Conservation (phyloP, 2,329 filamentous ascomycete genomes). For the Stemphylium lycopersici region DNA sequence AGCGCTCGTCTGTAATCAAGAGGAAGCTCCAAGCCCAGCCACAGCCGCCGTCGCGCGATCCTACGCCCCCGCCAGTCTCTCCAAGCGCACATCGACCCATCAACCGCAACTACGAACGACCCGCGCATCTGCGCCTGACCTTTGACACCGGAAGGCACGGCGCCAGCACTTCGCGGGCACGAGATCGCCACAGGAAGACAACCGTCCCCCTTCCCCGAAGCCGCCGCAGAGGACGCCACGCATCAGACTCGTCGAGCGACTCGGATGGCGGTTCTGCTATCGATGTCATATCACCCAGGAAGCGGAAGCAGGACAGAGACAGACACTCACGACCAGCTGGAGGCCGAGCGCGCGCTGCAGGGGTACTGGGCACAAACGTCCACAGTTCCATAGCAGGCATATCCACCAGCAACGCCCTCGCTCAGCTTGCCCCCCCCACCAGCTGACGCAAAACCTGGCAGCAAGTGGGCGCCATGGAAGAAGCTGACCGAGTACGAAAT, state of each 20-base stretch:
- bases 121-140: conserved; percentile 39
- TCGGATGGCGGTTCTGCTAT: conserved; percentile 27
- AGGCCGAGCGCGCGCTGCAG: conserved; percentile 45
- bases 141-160: conserved; percentile 33
- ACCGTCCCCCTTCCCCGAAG: conserved; percentile 21
- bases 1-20: conserved; percentile 64
- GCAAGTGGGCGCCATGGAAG: conserved; percentile 67
- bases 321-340: conserved; percentile 51
- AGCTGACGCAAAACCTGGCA: conserved; percentile 63
- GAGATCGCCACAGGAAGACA: conserved; percentile 31
- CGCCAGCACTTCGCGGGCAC: conserved; percentile 26
- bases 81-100: conserved; percentile 43
- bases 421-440: conserved; percentile 66
- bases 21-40: conserved; percentile 67
- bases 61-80: conserved; percentile 58
- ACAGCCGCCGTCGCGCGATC: conserved; percentile 65
- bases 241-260: conserved; percentile 23
- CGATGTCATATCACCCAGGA: conserved; percentile 25
- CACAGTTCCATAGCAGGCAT: conserved; percentile 62
- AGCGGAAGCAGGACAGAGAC: conserved; percentile 42
- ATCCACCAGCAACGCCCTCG: conserved; percentile 66
- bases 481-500: conserved; percentile 71
- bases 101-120: conserved; percentile 29
- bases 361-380: conserved; percentile 59
- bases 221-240: conserved; percentile 20